Base-by-base conservation (phyloP, 1,139 yeast genomes). In the Yamadazyma triangularis region DNA sequence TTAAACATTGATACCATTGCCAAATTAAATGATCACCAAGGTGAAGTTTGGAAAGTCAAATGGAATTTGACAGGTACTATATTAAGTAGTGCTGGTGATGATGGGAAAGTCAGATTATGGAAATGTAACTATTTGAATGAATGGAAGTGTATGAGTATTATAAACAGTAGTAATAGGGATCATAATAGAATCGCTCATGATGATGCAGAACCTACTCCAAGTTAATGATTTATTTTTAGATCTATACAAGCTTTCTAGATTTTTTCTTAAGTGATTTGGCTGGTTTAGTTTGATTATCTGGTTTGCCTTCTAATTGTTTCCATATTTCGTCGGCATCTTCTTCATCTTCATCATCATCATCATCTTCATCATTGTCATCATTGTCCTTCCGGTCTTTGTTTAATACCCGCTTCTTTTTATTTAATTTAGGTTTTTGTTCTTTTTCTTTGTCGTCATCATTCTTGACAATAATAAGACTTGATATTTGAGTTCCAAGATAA, bases 31-130 rank as follows among this genome's bases (percentile, higher is more conserved):
- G 95, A 86, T 48, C 96, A 87, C 52, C 73, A 77, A 39, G 83
- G 83, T 41, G 97, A 91, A 57, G 96, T 91, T 2, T 91, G 98
- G 98, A 73, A 89, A 29, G 97, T 91, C 5, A 75, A 85, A 23
- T 91, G 97, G 97, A 91, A 91, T 51, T 58, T 82, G 31, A 87
- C 97, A 0, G 98, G 96, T 3, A 87, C 98, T 0, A 81, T 91
- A 10, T 63, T 91, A 40, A 84, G 95, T 39, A 83, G 94, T 29
- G 88, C 96, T 3, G 98, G 98, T 10, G 96, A 89, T 51, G 98
- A 91, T 51, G 97, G 96, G 4, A 79, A 82, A 43, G 79, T 91
- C 12, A 69, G 96, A 46, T 68, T 91, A 43, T 91, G 97, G 96
- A 91, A 91, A 57, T 74, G 95, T 25, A 78, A 85, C 26, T 87